phyloP scores from a whole-genome alignment of 2,329 filamentous ascomycete species.

The Trichoderma afroharzianum region DNA sequence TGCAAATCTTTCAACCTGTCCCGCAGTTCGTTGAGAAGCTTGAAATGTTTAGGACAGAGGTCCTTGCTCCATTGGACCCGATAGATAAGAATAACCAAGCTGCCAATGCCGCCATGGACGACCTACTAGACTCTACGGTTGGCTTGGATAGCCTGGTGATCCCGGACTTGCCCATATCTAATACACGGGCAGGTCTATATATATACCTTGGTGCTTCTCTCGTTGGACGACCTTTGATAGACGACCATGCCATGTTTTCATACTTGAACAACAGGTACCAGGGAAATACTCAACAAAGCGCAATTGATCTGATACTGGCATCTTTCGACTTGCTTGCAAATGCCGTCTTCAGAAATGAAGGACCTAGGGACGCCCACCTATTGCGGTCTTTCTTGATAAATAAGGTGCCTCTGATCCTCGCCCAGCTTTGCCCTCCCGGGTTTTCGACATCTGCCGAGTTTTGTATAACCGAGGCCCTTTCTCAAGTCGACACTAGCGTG shows the following conservation, averaged over 20 bases:
- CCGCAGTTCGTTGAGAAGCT: conserved; percentile 52
- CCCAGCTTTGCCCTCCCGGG: conserved; percentile 57
- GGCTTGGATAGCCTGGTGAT: conserved; percentile 53
- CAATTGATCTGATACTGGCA: conserved; percentile 79
- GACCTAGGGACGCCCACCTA: conserved; percentile 60
- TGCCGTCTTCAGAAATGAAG: conserved; percentile 66
- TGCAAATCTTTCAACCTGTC: conserved; percentile 54
- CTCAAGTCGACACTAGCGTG: conserved; percentile 76
- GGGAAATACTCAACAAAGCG: conserved; percentile 72
- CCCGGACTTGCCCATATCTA: conserved; percentile 65
- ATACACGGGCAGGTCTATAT: conserved; percentile 78
- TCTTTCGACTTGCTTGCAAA: conserved; percentile 89
- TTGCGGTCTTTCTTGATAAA: conserved; percentile 83
- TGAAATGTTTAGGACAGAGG: conserved; percentile 56
- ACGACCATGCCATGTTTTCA: conserved; percentile 73
- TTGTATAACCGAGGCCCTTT: conserved; percentile 66
- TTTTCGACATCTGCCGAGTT: conserved; percentile 71
- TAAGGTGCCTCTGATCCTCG: conserved; percentile 55
- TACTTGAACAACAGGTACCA: conserved; percentile 84
- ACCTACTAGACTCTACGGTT: conserved; percentile 55
- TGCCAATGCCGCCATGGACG: conserved; percentile 49
- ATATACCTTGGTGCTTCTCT: conserved; percentile 80
- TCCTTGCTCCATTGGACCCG: conserved; percentile 53
- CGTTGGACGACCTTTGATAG: conserved; percentile 74
- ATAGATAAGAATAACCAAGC: conserved; percentile 49